Conservation (phyloP, 169 alveolate species). For the Hammondia hammondi region DNA sequence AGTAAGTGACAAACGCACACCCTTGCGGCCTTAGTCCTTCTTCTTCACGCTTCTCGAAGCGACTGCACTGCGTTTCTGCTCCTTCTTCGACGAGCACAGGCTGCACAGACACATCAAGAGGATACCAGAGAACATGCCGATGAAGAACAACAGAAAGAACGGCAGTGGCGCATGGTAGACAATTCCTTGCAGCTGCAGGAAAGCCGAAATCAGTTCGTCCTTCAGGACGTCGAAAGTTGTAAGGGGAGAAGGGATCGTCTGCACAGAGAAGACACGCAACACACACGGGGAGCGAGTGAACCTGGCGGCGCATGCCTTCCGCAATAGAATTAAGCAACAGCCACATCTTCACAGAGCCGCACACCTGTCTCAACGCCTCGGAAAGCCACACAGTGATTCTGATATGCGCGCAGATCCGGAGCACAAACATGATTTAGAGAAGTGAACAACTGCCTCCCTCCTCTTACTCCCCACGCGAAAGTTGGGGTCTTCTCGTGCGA, state of each 20-base stretch:
- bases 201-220: slow-evolving; percentile 58
- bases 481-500: too few species aligned
- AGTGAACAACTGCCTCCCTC: too few species aligned
- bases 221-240: slow-evolving; percentile 51
- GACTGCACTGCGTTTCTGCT: slow-evolving; percentile 39
- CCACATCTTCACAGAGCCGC: neutral
- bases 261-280: neutral
- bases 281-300: neutral
- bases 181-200: slow-evolving; percentile 61
- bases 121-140: slow-evolving; percentile 55
- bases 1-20: neutral
- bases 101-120: slow-evolving; percentile 46
- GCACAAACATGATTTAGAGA: too few species aligned
- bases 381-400: too few species aligned
- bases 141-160: slow-evolving; percentile 43
- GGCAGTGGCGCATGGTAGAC: slow-evolving; percentile 63
- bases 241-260: slow-evolving; percentile 65
- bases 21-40: neutral
- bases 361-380: too few species aligned
- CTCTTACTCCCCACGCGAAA: too few species aligned
- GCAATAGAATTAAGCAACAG: neutral
- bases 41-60: slow-evolving; percentile 25
- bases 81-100: slow-evolving; percentile 27
- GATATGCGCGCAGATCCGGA: too few species aligned
- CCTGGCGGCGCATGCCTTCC: neutral